Evolutionary conservation across 257 asterid species (phyloP), one percentile per base, ranked within the genome.

Genomic region (Solanum etuberosum): DNA sequence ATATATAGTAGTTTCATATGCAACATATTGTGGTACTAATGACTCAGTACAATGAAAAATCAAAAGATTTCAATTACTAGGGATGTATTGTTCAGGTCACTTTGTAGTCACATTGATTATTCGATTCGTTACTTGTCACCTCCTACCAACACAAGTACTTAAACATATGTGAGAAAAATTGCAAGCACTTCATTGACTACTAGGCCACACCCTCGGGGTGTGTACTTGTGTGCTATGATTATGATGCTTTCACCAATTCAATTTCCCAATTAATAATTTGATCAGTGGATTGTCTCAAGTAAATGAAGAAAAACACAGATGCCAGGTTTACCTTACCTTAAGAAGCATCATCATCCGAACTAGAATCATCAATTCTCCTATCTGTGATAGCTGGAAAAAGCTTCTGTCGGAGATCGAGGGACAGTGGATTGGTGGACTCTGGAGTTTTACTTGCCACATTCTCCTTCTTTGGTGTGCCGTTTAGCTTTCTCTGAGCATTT

Each of bases 291-390:
- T n/a, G 70, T 61, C 31, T 61, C 57, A 23, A 74, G 57, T 25
- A 74, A 23, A 38, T 11, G 57, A 82, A 6, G 86, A 20, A 54
- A 83, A 37, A 34, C 5, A 34, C 1, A 27, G 57, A 46, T 46
- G 31, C 37, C 5, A 77, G 37, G 13, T 77, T 4, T 57, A 21
- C 20, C 43, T 54, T 83, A 83, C 6, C 68, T 73, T 65, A 86
- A 23, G 37, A 23, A 46, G 46, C 70, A 48, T 95, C 98, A 5
- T 96, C 99, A 32, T 95, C 98, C 65, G 94, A 92, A 87, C 94
- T 90, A 31, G 98, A 96, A 87, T 86, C 90, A 88, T 93, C 93
- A 31, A 93, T 59, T 88, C 97, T 93, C 83, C 97, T 90, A 76
- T 91, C 95, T 8, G 85, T 84, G 2, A 94, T 93, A 11, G 95